Evolutionary conservation across 2,329 filamentous ascomycete genomes (phyloP).

Genomic region (Fusarium ambrosium): DNA sequence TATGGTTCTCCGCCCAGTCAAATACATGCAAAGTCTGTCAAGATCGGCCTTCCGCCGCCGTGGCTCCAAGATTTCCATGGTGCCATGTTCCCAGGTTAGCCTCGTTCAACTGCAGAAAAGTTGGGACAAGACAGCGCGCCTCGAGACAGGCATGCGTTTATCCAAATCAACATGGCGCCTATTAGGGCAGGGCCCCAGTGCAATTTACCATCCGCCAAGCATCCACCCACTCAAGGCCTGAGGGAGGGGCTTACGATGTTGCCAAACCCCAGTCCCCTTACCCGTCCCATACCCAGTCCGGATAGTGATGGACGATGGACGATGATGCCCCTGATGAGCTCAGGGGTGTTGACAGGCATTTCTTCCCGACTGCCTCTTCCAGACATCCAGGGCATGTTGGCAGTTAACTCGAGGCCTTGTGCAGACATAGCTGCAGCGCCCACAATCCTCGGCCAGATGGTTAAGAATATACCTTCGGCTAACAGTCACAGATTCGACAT

Average conservation of each 20-base stretch:
- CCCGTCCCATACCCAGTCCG: conserved; percentile 29
- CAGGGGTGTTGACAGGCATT: conserved; percentile 22
- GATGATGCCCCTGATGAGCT: conserved; percentile 32
- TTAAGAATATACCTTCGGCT: conserved; percentile 2
- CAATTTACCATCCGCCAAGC: conserved; percentile 44
- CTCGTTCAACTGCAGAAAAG: neutral
- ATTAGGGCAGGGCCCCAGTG: conserved; percentile 25
- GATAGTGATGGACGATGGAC: conserved; percentile 14
- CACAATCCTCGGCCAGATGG: neutral
- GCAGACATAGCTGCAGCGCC: conserved; percentile 11
- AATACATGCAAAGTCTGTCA: neutral
- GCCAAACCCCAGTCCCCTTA: conserved; percentile 23
- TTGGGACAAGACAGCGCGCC: neutral
- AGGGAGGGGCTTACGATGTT: conserved; percentile 18
- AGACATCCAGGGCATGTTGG: neutral
- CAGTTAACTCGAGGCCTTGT: conserved; percentile 8
- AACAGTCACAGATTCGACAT: conserved; percentile 17
- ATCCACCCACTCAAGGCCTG: conserved; percentile 33
- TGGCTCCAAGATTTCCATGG: conserved; percentile 31
- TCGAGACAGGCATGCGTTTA: neutral
- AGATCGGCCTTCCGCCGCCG: conserved; percentile 1
- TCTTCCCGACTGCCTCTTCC: conserved; percentile 3
- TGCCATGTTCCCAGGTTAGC: conserved; percentile 8
- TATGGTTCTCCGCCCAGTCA: neutral
- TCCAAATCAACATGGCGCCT: conserved; percentile 3